Evolutionary conservation across 345 rosid species (phyloP).

Genomic region (Populus alba): DNA sequence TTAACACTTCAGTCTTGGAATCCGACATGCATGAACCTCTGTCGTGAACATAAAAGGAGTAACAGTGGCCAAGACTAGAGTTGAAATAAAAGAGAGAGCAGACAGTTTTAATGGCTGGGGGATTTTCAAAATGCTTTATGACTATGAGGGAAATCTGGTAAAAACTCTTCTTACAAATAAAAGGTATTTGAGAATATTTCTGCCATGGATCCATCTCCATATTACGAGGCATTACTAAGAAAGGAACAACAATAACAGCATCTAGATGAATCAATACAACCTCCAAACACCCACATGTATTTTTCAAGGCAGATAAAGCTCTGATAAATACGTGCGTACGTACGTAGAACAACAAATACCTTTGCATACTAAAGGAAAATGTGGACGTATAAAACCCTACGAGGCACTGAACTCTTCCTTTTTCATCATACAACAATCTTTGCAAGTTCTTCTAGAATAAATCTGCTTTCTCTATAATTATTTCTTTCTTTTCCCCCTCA

Average conservation of each 20-base stretch:
- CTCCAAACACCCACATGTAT: background rate
- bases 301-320: background rate
- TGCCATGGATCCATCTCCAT: too few species aligned
- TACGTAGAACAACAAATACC: background rate
- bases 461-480: background rate
- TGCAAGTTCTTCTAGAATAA: background rate
- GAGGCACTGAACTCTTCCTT: background rate
- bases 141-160: background rate
- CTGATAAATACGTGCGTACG: background rate
- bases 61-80: background rate
- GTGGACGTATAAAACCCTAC: background rate
- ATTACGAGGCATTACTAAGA: background rate
- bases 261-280: background rate
- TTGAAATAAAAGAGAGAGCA: too few species aligned
- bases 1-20: background rate
- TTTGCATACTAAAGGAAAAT: background rate
- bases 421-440: background rate
- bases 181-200: background rate
- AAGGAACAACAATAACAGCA: background rate
- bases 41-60: background rate
- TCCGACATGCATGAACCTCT: background rate
- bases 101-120: background rate
- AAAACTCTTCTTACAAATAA: background rate
- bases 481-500: constrained; percentile 5
- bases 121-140: background rate